A percentile compares a stretch with the other conserved stretches of the same genome.
Conservation (phyloP, 78 protist species). For the Isochrysis galbana region DNA sequence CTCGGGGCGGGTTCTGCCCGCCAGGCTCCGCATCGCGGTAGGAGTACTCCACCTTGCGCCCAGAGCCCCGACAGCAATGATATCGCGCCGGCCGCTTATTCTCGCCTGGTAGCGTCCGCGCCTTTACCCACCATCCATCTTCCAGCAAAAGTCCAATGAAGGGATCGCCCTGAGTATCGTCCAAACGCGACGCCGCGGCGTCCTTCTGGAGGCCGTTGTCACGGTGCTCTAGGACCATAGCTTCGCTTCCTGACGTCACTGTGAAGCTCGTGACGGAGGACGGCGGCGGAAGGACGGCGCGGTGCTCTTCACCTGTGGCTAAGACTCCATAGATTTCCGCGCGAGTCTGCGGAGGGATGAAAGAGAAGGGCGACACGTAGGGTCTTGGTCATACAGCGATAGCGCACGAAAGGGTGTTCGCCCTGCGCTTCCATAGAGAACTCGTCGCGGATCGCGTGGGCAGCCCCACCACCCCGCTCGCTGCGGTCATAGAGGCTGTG, state of each 20-base stretch:
- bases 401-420: too few relatives aligned
- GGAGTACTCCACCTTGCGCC: not conserved
- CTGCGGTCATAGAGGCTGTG: too few relatives aligned
- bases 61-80: not conserved
- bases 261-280: not conserved
- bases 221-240: not conserved
- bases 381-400: too few relatives aligned
- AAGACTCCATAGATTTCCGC: not conserved
- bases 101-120: not conserved
- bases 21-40: too few relatives aligned
- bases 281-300: not conserved
- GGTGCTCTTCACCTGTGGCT: not conserved
- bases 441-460: too few relatives aligned
- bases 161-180: not conserved
- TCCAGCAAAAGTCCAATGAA: not conserved
- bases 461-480: too few relatives aligned
- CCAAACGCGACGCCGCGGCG: too few relatives aligned
- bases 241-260: not conserved
- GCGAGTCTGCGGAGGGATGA: too few relatives aligned
- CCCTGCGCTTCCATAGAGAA: too few relatives aligned
- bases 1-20: too few relatives aligned
- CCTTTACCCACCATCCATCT: constrained; percentile 10
- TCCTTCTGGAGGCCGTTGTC: too few relatives aligned
- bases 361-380: too few relatives aligned
- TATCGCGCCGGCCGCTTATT: not conserved